Evolutionary conservation across 345 rosid species (phyloP), one percentile per base, ranked within the genome.

Genomic region (Mangifera indica): DNA sequence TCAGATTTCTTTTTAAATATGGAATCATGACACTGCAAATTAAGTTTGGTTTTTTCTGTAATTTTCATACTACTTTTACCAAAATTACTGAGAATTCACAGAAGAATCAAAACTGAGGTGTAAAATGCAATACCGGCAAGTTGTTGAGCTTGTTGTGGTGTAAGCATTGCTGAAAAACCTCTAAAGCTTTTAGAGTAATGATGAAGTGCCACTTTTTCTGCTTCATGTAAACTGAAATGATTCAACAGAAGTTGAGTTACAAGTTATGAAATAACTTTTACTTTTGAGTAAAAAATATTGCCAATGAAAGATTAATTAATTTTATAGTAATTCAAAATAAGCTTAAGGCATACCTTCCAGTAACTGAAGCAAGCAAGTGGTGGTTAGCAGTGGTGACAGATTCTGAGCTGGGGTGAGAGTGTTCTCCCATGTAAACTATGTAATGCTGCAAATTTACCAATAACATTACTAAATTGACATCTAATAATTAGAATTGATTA

Each of bases 131-230:
- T 72, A 76, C 84, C 76, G 13, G 80, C 71, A 44, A 81, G 81
- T 45, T 49, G 70, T 11, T 74, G 74, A 65, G 82, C 85, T 69
- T 87, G 82, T 45, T 84, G 69, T 59, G 77, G 75, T 48, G 86
- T 82, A 40, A 82, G 85, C 82, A 79, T 79, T 60, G 89, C 87
- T 9, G 85, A 77, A 77, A 76, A 85, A 54, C 87, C 87, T 67
- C 82, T 77, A n/a, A 85, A 85, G 79, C 78, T 79, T 76, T 78
- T 84, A 61, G 79, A 84, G 75, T 79, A 82, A 73, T 82, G 89
- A 81, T 85, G 84, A 72, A 81, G 20, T 54, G 79, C 67, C 3
- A 56, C 80, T 45, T 78, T 63, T 52, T 63, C 21, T 6, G 88
- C 88, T 71, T 20, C 81, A 51, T 74, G 53, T 10, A 70, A 48